Evolutionary conservation across 768 basidiomycete genomes (phyloP).

Genomic region (Gymnopilus junonius): DNA sequence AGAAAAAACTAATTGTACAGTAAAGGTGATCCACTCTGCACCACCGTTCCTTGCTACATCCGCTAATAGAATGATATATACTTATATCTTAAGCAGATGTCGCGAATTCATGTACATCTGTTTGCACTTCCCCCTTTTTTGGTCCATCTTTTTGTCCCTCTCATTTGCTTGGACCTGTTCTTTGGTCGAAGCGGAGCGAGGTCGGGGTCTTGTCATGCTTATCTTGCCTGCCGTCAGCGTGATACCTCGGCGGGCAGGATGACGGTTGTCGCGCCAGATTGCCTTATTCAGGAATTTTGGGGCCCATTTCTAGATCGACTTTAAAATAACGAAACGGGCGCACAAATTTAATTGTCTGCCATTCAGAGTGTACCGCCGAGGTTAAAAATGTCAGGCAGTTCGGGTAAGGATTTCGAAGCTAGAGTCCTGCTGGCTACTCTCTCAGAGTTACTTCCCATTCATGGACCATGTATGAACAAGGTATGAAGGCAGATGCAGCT

Average conservation of each 20-base stretch:
- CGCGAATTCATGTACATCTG: too few species aligned
- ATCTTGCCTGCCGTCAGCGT: not conserved
- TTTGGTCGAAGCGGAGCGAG: too few species aligned
- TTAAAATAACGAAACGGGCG: not conserved
- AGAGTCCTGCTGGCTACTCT: not conserved
- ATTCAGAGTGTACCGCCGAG: not conserved
- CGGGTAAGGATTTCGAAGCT: not conserved
- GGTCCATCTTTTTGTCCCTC: too few species aligned
- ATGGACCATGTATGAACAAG: conserved; percentile 18
- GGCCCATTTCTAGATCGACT: not conserved
- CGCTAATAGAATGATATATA: not conserved
- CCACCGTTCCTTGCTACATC: not conserved
- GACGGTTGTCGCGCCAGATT: not conserved
- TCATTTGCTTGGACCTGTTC: too few species aligned
- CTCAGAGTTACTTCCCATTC: conserved; percentile 3
- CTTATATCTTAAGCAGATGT: too few species aligned
- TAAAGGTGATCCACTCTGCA: too few species aligned
- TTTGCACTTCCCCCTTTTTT: too few species aligned
- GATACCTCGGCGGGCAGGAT: not conserved
- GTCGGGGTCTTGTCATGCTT: too few species aligned
- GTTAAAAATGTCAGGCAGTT: not conserved
- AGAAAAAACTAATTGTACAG: not conserved
- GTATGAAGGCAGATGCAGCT: conserved; percentile 9
- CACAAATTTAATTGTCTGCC: not conserved
- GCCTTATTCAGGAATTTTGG: not conserved